Conservation (phyloP, 768 basidiomycete species). For the Tulasnella sp. region DNA sequence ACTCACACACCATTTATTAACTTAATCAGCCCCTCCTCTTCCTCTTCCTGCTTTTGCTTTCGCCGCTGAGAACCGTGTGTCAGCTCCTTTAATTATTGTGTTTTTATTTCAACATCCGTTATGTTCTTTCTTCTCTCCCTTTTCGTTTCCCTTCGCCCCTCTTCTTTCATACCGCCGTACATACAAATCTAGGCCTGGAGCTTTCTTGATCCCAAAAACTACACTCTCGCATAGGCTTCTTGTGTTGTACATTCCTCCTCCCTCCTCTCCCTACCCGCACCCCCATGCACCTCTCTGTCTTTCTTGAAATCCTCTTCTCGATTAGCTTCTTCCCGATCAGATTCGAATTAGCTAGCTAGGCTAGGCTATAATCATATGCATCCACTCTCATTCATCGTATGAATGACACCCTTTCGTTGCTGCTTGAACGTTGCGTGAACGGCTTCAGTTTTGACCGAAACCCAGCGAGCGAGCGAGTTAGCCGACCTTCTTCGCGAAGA, state of each 20-base stretch:
- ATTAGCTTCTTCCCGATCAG: background rate
- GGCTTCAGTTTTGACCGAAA: too few relatives aligned
- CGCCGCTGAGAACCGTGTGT: background rate
- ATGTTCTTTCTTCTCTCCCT: background rate
- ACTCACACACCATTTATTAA: background rate
- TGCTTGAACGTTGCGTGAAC: too few relatives aligned
- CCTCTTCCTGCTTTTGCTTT: background rate
- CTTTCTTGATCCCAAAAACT: background rate
- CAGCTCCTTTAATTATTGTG: background rate
- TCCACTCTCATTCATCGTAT: background rate
- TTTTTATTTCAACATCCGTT: background rate
- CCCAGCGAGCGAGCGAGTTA: too few relatives aligned
- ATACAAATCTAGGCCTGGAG: background rate
- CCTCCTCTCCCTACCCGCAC: background rate
- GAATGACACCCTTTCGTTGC: background rate
- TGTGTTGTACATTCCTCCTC: background rate
- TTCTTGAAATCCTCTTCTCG: background rate
- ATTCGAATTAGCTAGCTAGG: background rate
- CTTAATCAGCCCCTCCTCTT: background rate
- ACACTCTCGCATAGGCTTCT: background rate
- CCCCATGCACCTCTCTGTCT: background rate
- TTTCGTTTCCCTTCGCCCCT: background rate
- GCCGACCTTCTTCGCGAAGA: too few relatives aligned
- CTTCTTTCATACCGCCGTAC: background rate
- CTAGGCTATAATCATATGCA: background rate